Conservation (phyloP, 169 alveolate genomes). For the Cryptosporidium muris region DNA sequence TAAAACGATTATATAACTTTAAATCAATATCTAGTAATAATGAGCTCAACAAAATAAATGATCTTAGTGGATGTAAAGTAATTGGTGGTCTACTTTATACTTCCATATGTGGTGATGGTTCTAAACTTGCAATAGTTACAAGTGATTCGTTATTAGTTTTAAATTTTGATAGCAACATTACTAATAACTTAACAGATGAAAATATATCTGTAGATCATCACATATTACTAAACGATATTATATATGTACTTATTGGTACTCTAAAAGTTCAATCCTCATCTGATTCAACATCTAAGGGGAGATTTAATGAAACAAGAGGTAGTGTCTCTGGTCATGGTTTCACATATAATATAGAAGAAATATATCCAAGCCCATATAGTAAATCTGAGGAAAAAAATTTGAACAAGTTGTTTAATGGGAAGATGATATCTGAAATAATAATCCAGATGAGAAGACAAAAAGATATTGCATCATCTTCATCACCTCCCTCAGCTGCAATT, state of each 20-base stretch:
- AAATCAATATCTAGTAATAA: neutral
- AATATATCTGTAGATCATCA: constrained; percentile 19
- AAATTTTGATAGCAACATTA: constrained; percentile 5
- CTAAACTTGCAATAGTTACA: constrained; percentile 47
- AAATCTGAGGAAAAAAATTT: constrained; percentile 3
- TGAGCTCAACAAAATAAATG: neutral
- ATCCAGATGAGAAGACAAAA: constrained; percentile 44
- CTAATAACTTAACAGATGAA: constrained; percentile 11
- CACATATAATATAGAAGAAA: constrained; percentile 17
- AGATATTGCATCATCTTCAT: constrained; percentile 28
- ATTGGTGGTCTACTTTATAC: constrained; percentile 25
- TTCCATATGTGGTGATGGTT: constrained; percentile 48
- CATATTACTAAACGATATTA: constrained; percentile 8
- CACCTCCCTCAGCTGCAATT: neutral
- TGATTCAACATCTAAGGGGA: neutral
- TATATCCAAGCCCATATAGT: constrained; percentile 32
- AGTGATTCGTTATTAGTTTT: constrained; percentile 30
- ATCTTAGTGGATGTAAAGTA: neutral
- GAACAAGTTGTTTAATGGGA: constrained; percentile 5
- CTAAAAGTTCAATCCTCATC: neutral
- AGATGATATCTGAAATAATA: constrained; percentile 41
- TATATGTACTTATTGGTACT: constrained; percentile 30
- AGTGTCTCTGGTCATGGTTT: constrained; percentile 30
- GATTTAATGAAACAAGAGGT: neutral
- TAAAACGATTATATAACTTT: neutral